Evolutionary conservation across 176 grass and related monocot species (phyloP), one percentile per base, ranked within the genome.

Genomic region (Leersia perrieri): DNA sequence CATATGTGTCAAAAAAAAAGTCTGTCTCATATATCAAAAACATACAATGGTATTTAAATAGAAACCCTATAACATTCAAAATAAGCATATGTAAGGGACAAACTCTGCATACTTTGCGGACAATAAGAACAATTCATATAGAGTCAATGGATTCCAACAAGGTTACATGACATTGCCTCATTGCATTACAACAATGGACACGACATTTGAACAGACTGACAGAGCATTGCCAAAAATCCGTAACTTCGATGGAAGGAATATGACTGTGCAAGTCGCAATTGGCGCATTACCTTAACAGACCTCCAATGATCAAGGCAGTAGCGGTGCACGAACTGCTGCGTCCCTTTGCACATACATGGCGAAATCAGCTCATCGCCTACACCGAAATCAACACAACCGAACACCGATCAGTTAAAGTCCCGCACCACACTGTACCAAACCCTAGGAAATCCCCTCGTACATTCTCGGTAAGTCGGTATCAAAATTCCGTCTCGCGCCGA

Each of bases 281-380:
- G 15, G 57, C 16, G 3, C 49, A 22, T 84, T 90, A 88, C 94
- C 90, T 97, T 97, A 42, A 97, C 88, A 62, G 94, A 93, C 13
- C 94, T 89, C 94, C 94, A 97, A 81, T 97, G 94, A 34, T 97
- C 94, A 35, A 97, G 90, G 87, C 94, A 97, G 63, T 83, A 91
- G 28, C 94, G 88, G 31, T 97, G 94, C 64, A 97, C 94, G 77
- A 97, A 97, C 51, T 97, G 94, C 62, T 97, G 94, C 38, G 94
- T 97, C 32, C 94, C 94, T 83, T 97, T 97, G 74, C 94, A 97
- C 90, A 91, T 87, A 77, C 94, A 97, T 0, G 94, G 93, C 32
- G 93, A 97, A 78, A 97, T 93, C 23, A 97, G 80, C 42, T 93
- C 90, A 89, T 93, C 93, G 68, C 90, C 93, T 97, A 33, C 79